These are phyloP conservation scores for Saitozyma sp. DNA, from an alignment of 768 basidiomycete species.

Conservation along the genomic window DNA sequence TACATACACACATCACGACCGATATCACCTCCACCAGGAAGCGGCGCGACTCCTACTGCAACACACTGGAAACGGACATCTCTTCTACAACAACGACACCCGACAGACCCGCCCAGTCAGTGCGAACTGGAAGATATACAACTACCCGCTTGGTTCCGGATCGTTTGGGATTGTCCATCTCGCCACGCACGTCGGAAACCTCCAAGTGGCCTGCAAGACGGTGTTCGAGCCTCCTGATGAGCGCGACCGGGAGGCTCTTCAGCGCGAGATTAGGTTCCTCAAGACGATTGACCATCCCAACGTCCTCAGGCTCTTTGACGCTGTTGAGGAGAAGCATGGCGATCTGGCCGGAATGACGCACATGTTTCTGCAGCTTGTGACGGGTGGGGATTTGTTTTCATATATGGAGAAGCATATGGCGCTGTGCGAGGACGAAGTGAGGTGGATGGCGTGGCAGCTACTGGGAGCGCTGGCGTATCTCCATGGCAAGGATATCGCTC, in stretches of 20 bases:
- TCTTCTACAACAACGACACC: not conserved
- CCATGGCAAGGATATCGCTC: slow-evolving; percentile 27
- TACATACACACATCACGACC: slow-evolving; percentile 1
- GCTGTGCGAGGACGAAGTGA: slow-evolving; percentile 24
- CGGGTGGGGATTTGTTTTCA: slow-evolving; percentile 33
- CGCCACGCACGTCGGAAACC: slow-evolving; percentile 2
- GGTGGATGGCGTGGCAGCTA: slow-evolving; percentile 28
- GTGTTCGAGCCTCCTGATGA: not conserved
- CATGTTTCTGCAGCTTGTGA: slow-evolving; percentile 23
- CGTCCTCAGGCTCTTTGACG: slow-evolving; percentile 21
- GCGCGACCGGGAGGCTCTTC: not conserved
- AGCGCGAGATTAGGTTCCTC: slow-evolving; percentile 17
- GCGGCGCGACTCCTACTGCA: not conserved
- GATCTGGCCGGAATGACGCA: slow-evolving; percentile 8
- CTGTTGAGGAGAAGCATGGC: slow-evolving; percentile 6
- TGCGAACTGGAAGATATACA: slow-evolving; percentile 11
- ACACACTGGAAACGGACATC: not conserved
- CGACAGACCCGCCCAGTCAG: not conserved
- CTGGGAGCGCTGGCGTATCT: slow-evolving; percentile 19
- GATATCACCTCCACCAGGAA: slow-evolving; percentile 1
- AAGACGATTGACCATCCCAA: slow-evolving; percentile 26
- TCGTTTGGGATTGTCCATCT: slow-evolving; percentile 28
- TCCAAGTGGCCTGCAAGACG: slow-evolving; percentile 31
- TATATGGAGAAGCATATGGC: slow-evolving; percentile 19
- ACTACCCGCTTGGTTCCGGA: slow-evolving; percentile 29